phyloP scores from a whole-genome alignment of 75 land plant genomes.

The Pseudotsuga menziesii region DNA sequence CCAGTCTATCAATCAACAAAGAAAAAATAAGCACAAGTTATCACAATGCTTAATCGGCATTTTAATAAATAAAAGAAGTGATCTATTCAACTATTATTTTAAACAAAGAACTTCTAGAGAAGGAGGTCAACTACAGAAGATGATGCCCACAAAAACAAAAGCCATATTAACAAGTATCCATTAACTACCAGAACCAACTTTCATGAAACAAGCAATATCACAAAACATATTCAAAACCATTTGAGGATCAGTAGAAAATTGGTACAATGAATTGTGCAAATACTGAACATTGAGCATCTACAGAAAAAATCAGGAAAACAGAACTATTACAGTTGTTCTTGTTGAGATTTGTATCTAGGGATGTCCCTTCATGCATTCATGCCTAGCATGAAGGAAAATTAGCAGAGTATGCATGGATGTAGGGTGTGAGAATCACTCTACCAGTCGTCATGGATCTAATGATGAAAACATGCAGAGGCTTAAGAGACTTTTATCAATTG shows the following conservation, averaged over 20 bases:
- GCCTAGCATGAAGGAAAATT: no score
- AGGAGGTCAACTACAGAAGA: neutral
- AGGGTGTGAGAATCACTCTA: no score
- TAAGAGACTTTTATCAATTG: no score
- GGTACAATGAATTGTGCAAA: no score
- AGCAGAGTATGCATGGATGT: no score
- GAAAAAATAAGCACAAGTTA: neutral
- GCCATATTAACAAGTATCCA: neutral
- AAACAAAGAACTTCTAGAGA: neutral
- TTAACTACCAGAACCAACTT: neutral
- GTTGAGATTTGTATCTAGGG: no score
- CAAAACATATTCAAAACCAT: neutral
- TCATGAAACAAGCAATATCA: neutral
- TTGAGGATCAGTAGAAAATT: no score
- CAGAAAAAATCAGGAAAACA: neutral
- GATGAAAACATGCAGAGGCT: no score
- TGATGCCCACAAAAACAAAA: neutral
- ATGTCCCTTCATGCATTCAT: no score
- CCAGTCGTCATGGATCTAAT: no score
- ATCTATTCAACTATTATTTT: neutral
- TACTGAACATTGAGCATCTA: neutral
- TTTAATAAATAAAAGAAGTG: neutral
- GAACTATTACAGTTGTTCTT: neutral
- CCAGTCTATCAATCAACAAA: constrained; percentile 32
- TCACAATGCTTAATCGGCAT: neutral